These are phyloP conservation scores for Saccharomyces hybrid DNA, from an alignment of 1,139 yeast genomes.

Conservation along the genomic window DNA sequence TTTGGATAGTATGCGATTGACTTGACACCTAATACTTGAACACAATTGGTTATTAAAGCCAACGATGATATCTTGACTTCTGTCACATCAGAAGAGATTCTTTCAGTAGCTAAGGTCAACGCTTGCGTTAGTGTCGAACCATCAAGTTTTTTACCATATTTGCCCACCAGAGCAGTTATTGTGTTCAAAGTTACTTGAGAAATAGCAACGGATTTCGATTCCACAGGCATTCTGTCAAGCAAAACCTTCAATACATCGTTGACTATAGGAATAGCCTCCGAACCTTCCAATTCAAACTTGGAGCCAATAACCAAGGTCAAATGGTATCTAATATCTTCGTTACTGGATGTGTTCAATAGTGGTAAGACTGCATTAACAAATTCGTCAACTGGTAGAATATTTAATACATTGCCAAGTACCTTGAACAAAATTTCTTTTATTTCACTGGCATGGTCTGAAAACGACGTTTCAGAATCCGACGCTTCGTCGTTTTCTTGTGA, in stretches of 20 bases:
- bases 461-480: slow-evolving; percentile 17
- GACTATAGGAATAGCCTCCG: slow-evolving; percentile 42
- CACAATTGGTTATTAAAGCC: slow-evolving; percentile 60
- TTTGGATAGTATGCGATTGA: slow-evolving; percentile 78
- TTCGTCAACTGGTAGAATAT: slow-evolving; percentile 64
- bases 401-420: slow-evolving; percentile 54
- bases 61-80: slow-evolving; percentile 72
- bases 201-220: slow-evolving; percentile 40
- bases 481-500: slow-evolving; percentile 10
- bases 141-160: slow-evolving; percentile 49
- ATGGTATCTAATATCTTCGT: slow-evolving; percentile 41
- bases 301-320: slow-evolving; percentile 53
- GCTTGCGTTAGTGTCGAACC: slow-evolving; percentile 42
- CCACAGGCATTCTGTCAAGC: slow-evolving; percentile 37
- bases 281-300: slow-evolving; percentile 62
- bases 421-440: slow-evolving; percentile 34
- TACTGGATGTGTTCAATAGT: slow-evolving; percentile 32
- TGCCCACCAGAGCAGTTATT: slow-evolving; percentile 52
- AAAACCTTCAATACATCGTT: slow-evolving; percentile 42
- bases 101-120: slow-evolving; percentile 47
- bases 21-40: slow-evolving; percentile 74
- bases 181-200: slow-evolving; percentile 68
- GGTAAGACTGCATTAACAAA: slow-evolving; percentile 61
- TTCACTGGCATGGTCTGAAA: slow-evolving; percentile 16
- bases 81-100: slow-evolving; percentile 40